phyloP scores from a whole-genome alignment of 2,329 filamentous ascomycete species.

The Fusarium protoensiforme region DNA sequence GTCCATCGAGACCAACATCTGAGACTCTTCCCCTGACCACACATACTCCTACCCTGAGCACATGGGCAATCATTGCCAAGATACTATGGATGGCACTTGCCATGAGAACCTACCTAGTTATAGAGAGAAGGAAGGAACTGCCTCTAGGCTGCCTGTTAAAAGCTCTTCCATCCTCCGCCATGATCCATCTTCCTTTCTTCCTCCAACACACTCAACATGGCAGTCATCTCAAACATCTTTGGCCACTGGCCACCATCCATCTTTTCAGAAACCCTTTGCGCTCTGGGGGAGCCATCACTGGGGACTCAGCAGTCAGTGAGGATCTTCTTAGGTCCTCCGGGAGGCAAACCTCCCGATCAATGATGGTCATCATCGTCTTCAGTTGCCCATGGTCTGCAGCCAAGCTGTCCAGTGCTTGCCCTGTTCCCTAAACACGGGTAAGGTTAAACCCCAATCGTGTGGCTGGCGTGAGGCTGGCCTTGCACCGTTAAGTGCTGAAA shows the following conservation, averaged over 20 bases:
- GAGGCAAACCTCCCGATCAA: neutral
- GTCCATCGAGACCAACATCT: neutral
- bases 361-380: neutral
- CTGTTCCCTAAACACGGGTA: neutral
- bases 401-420: neutral
- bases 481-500: neutral
- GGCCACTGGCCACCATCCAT: slow-evolving; percentile 15
- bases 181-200: slow-evolving; percentile 1
- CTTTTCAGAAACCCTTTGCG: slow-evolving; percentile 8
- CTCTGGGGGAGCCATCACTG: slow-evolving; percentile 20
- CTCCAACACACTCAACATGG: slow-evolving; percentile 7
- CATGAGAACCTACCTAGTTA: neutral
- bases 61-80: neutral
- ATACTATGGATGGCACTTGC: neutral
- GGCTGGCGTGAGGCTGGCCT: neutral
- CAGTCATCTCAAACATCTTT: slow-evolving; percentile 18
- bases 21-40: neutral
- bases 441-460: neutral
- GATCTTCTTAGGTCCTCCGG: neutral
- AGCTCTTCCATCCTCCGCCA: neutral
- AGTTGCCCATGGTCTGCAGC: neutral
- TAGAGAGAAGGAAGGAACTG: neutral
- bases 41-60: neutral
- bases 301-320: slow-evolving; percentile 20
- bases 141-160: neutral